Base-by-base conservation (phyloP, 2,329 filamentous ascomycete genomes). In the Helicocarpus griseus region DNA sequence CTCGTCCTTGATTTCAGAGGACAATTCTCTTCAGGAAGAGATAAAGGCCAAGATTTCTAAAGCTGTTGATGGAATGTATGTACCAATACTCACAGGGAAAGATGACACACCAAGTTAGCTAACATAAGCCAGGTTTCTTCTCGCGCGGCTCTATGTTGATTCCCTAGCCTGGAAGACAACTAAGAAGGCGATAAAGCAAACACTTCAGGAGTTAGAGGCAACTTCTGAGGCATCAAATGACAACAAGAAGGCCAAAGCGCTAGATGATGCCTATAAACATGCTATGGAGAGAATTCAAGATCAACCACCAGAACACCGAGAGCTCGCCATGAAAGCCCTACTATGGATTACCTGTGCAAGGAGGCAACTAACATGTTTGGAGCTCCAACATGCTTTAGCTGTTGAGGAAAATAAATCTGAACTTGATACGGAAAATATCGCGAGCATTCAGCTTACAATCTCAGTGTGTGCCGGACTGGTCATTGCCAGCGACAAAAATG, bases 241-340 rank as follows among this genome's bases (percentile, higher is more conserved):
- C 11, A 22, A n/a, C 21, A 11, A 38, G 8, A 24, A 24, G 5
- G 11, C 21, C 4, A 17, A 17, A 36, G 63, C 61, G 3, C 69
- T 72, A 13, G 59, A 71, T 17, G 3, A 56, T 11, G 69, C 69
- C 0, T 80, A 80, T 43, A 51, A 64, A 0, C 54, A 69, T 0
- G 67, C 69, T n/a, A 39, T 50, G 14, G 40, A 36, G 17, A 48
- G 41, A 24, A 50, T 46, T 13, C 22, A 28, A 19, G 40, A 31
- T 2, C 46, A 50, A 33, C 3, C 11, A n/a, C 5, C 4, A 7
- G 43, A 44, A 6, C n/a, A 19, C 9, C 9, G 5, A 17, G 29
- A 45, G 11, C 50, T 54, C 22, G 55, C 53, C 6, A 49, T 19
- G 14, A 40, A 47, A 31, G 48, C 46, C 5, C 17, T 56, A 6